Evolutionary conservation across 1,139 yeast species (phyloP), one percentile per base, ranked within the genome.

Genomic region (Trichomonascaceae sp.): DNA sequence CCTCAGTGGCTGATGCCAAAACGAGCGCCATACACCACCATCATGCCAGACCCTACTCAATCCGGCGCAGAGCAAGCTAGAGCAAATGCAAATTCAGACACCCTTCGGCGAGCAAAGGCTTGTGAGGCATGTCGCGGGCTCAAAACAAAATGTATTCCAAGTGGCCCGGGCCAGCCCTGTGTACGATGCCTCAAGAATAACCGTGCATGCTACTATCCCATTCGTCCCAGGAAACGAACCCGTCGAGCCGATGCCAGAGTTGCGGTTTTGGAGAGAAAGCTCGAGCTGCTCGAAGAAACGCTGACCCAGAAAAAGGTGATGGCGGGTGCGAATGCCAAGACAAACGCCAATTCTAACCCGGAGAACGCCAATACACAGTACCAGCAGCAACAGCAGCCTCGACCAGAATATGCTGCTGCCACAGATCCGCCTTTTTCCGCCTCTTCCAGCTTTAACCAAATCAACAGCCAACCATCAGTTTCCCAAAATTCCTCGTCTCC

Each of bases 91-190:
- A n/a, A n/a, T n/a, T n/a, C n/a, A n/a, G n/a, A n/a, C n/a, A n/a
- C 9, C 11, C 23, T 20, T 20, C 47, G 70, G 31, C 45, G 70
- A 29, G 52, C 73, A 2, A 69, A 69, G 34, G 94, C 94, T 1
- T 84, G 95, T 54, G 76, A 75, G 37, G 69, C 76, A 36, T 84
- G 95, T 52, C 93, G 84, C 48, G 54, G 79, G 1, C 63, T 82
- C 33, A 84, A 84, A 48, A 93, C 82, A 25, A 75, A 77, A 44
- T 84, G 95, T 53, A 74, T 78, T 9, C 64, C 68, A 0, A 45
- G 57, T 11, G 65, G 71, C 41, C 77, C 76, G 3, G 52, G 63
- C 2, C 70, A 74, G n/a, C 73, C 89, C 0, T 85, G 96, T 56
- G 58, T 69, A 5, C 64, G 95, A 32, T 85, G 96, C 52, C 43